Conservation (phyloP, 2,329 filamentous ascomycete species). For the Colletotrichum aenigma region DNA sequence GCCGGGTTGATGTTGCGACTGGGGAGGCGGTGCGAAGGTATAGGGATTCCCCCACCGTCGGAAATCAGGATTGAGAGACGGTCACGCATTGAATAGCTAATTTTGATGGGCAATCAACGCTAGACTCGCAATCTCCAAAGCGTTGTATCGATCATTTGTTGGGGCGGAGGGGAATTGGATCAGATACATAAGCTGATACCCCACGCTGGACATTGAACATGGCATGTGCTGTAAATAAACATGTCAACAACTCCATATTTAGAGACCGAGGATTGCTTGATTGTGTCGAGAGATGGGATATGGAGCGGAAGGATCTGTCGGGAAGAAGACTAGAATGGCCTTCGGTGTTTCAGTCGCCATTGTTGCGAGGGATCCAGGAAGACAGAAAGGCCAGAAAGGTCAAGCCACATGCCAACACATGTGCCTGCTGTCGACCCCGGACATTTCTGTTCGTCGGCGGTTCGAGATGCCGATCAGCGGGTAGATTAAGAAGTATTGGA, state of each 20-base stretch:
- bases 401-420: background rate
- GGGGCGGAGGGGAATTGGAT: background rate
- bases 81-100: slow-evolving; percentile 10
- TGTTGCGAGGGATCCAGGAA: background rate
- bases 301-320: background rate
- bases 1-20: background rate
- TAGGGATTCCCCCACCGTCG: background rate
- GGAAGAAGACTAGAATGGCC: background rate
- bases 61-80: background rate
- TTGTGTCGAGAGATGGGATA: background rate
- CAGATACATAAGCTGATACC: background rate
- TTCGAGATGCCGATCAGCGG: background rate
- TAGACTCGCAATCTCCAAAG: slow-evolving; percentile 8
- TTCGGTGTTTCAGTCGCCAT: background rate
- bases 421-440: background rate
- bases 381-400: background rate
- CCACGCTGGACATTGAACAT: background rate
- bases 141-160: background rate
- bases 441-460: background rate
- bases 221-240: background rate
- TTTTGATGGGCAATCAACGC: slow-evolving; percentile 16
- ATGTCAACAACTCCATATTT: background rate
- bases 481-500: background rate
- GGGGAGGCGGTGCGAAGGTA: background rate
- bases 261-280: background rate